These are phyloP conservation scores for Chlamydomonas sp. DNA, from an alignment of 139 green algal species.

Conservation along the genomic window DNA sequence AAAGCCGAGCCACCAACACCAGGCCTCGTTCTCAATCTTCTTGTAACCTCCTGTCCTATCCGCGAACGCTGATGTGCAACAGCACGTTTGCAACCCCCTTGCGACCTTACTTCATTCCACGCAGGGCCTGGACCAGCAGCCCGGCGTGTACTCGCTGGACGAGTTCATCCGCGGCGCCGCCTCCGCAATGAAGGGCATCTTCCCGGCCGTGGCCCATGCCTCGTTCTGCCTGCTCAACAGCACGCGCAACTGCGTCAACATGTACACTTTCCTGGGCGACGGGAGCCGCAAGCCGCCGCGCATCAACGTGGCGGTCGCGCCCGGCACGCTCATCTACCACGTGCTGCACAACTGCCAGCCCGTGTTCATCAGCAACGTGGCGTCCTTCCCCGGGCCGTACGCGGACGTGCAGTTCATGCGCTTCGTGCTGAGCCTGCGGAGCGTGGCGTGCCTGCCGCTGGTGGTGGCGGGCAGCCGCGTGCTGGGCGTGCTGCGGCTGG, in stretches of 20 bases:
- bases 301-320: conserved; percentile 51
- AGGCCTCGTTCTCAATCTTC: neutral
- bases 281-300: conserved; percentile 45
- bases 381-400: conserved; percentile 40
- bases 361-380: conserved; percentile 48
- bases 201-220: conserved; percentile 47
- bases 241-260: conserved; percentile 50
- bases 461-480: conserved; percentile 38
- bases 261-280: conserved; percentile 57
- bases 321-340: conserved; percentile 52
- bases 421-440: conserved; percentile 44
- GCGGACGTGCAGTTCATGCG: conserved; percentile 56
- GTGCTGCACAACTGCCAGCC: conserved; percentile 55
- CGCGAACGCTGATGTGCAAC: too few species aligned
- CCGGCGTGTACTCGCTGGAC: conserved; percentile 45
- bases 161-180: conserved; percentile 48
- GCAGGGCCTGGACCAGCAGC: conserved; percentile 48
- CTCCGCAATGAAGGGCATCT: conserved; percentile 39
- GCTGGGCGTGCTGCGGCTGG: conserved; percentile 55
- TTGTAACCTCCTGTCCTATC: neutral
- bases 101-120: too few species aligned
- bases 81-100: too few species aligned
- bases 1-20: neutral
- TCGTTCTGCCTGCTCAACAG: conserved; percentile 56
- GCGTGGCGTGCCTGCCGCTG: conserved; percentile 54